Base-by-base conservation (phyloP, 371 early-diverging fungal species). In the Apophysomyces trapeziformis region DNA sequence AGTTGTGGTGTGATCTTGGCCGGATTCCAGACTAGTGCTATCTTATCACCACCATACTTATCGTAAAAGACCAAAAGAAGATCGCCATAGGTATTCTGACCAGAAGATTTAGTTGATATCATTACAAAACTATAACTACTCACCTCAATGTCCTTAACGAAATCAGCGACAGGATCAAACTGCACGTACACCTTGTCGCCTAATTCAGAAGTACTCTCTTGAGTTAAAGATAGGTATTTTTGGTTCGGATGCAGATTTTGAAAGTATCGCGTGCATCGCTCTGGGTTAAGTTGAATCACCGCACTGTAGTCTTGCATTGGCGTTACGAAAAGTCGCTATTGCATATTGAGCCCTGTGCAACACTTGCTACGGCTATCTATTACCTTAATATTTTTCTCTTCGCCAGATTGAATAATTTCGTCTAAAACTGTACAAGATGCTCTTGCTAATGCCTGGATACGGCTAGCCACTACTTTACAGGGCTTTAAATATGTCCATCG, bases 11-110 rank as follows among this genome's bases (percentile, higher is more conserved):
- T 79, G 16, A 86, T 69, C 0, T 71, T 63, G 7, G 65, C 38
- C 1, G 88, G 89, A 65, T 91, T 87, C 89, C 89, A 92, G 1
- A 92, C 87, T 14, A 93, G 78, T 5, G 86, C 92, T 57, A 95
- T 79, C 38, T 77, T 77, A 60, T 89, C 87, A 43, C 95, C 94
- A 38, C 95, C 95, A 60, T 90, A 92, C 43, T 76, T 71, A 68
- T 93, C 91, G 68, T 88, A 74, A 80, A 93, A 95, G 50, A 93
- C 86, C 64, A 87, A 61, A 16, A 89, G 74, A 5, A 80, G 73
- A 26, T 87, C 74, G 1, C 86, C 85, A 72, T 78, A 89, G 12
- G 79, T 59, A 9, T 65, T 68, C 79, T 82, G 67, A 44, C 16
- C 44, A 36, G 39, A 57, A 57, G 18, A 44, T 21, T 26, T 36